A percentile compares a stretch with the other conserved stretches of the same genome.
phyloP scores from a whole-genome alignment of 1,139 yeast genomes.

The Saccharomyces uvarum region DNA sequence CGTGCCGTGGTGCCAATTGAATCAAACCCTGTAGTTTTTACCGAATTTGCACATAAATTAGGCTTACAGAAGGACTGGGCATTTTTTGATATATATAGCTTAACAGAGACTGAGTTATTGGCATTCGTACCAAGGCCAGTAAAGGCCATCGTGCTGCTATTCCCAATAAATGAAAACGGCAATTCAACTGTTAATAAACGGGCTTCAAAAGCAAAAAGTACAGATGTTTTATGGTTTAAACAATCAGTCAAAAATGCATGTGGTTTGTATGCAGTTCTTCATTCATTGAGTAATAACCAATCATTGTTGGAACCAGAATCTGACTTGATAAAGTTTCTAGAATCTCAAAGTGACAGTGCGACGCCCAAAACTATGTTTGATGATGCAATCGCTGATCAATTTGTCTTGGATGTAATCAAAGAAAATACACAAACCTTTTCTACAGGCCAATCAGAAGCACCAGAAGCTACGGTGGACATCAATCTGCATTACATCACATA shows the following conservation, averaged over 20 bases:
- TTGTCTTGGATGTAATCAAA: constrained; percentile 19
- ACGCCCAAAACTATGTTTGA: constrained; percentile 38
- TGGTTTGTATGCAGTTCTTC: constrained; percentile 84
- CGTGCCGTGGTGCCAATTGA: constrained; percentile 72
- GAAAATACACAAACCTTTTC: constrained; percentile 17
- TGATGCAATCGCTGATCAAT: constrained; percentile 42
- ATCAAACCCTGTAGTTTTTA: constrained; percentile 80
- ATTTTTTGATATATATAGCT: constrained; percentile 76
- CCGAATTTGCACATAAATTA: constrained; percentile 55
- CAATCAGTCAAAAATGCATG: constrained; percentile 88
- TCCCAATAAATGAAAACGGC: constrained; percentile 60
- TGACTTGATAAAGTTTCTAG: constrained; percentile 28
- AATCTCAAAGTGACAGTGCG: constrained; percentile 17
- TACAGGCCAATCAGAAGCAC: constrained; percentile 76
- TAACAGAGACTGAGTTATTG: constrained; percentile 70
- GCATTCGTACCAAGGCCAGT: constrained; percentile 78
- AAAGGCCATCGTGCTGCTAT: constrained; percentile 63
- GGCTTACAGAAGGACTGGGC: constrained; percentile 58
- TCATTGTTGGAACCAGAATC: constrained; percentile 26
- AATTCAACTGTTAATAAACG: constrained; percentile 35
- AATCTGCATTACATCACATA: constrained; percentile 76
- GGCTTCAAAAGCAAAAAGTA: constrained; percentile 9
- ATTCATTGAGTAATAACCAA: constrained; percentile 52
- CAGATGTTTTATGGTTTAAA: constrained; percentile 54
- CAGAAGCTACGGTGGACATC: constrained; percentile 55